Evolutionary conservation across 1,284 basidiomycete genomes (phyloP), one percentile per base, ranked within the genome.

Genomic region (Leccinum solheimii): DNA sequence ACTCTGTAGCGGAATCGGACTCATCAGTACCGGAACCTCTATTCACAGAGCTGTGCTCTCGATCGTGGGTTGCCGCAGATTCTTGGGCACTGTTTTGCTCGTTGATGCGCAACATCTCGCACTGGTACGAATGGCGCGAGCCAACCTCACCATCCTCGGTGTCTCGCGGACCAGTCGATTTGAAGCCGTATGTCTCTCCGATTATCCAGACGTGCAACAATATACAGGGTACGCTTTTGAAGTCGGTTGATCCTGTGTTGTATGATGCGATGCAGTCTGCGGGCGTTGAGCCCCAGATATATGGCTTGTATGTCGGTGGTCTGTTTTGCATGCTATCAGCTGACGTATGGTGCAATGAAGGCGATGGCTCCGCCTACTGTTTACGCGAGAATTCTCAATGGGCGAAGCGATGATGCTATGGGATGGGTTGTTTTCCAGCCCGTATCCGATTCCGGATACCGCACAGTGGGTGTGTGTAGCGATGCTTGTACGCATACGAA

Each of bases 211-310:
- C 88, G 1, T 95, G 93, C 71, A 88, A 89, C 67, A 81, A 84
- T 52, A 85, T 97, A 48, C 94, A 97, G 68, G 83, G 83, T 0
- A 82, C 81, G 43, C 77, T 91, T 34, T 80, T 97, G 23, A 85
- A 87, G 69, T 81, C 81, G n/a, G 86, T 92, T 43, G 95, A 98
- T 73, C 92, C 92, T n/a, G 76, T 86, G 50, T 77, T 97, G 23
- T 91, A 87, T 82, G 83, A 85, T 64, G 81, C 83, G 49, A 81
- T 97, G 77, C 87, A 92, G 66, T 83, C 81, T 34, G 83, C 87
- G 38, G 91, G 90, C 2, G 89, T 97, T 51, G 95, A 98, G 74
- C 93, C 95, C 6, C 95, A 97, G 74, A 91, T 97, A 53, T 98
- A 94, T 78, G 94, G 93, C 60, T 95, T 97, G 91, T 95, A 75